phyloP scores from a whole-genome alignment of 2,329 filamentous ascomycete species.

The Onygena corvina region DNA sequence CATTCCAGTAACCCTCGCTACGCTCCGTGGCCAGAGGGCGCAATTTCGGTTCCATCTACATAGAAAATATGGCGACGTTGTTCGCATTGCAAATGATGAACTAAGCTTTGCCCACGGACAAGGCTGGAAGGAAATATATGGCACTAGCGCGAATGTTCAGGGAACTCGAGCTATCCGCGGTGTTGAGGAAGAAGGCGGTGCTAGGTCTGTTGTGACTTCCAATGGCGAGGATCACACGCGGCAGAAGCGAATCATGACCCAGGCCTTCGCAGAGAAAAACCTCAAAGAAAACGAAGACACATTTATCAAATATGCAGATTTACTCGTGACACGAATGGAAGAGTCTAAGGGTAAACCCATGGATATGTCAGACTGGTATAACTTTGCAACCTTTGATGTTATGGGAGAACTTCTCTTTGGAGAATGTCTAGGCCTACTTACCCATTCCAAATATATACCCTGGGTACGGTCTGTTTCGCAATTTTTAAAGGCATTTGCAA shows the following conservation, averaged over 20 bases:
- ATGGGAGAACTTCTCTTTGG: constrained; percentile 20
- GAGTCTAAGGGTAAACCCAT: constrained; percentile 8
- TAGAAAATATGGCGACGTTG: constrained; percentile 21
- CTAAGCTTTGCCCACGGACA: constrained; percentile 19
- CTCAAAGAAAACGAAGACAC: constrained; percentile 30
- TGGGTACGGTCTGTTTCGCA: constrained; percentile 19
- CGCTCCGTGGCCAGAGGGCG: constrained; percentile 6
- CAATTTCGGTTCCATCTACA: constrained; percentile 17
- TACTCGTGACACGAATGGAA: constrained; percentile 14
- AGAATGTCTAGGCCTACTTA: constrained; percentile 16
- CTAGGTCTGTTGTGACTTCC: constrained; percentile 14
- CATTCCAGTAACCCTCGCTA: constrained; percentile 10
- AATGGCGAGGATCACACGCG: constrained; percentile 20
- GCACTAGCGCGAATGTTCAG: constrained; percentile 8
- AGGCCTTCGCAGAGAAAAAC: constrained; percentile 35
- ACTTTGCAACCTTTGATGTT: constrained; percentile 20
- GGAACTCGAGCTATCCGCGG: constrained; percentile 8
- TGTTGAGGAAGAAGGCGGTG: constrained; percentile 9
- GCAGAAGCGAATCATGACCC: constrained; percentile 25
- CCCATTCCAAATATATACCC: constrained; percentile 15
- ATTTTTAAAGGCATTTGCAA: constrained; percentile 10
- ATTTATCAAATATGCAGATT: constrained; percentile 20
- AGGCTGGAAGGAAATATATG: constrained; percentile 24
- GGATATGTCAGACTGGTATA: constrained; percentile 18
- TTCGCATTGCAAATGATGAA: constrained; percentile 23